Conservation (phyloP, 2,329 filamentous ascomycete species). For the Microascus cirrosus region DNA sequence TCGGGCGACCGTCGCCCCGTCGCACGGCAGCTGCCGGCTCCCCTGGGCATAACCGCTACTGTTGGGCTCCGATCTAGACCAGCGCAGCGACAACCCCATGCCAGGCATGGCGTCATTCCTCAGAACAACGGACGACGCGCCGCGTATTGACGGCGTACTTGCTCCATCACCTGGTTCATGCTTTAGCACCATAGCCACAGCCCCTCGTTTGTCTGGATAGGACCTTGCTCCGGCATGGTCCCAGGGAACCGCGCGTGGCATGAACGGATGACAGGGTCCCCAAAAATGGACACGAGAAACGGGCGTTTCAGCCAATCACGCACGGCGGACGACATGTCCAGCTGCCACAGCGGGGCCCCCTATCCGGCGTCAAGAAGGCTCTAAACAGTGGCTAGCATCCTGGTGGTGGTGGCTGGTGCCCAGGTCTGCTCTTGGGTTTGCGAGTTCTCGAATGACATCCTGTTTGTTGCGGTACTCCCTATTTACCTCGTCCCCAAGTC, state of each 20-base stretch:
- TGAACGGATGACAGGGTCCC: neutral
- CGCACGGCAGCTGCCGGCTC: neutral
- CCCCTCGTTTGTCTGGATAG: neutral
- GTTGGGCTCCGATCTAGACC: neutral
- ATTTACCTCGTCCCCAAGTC: no score
- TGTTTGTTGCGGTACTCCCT: no score
- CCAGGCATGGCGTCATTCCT: neutral
- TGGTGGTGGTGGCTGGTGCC: neutral
- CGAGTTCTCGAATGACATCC: no score
- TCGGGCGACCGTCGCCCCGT: neutral
- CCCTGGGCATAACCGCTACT: neutral
- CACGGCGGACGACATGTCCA: neutral
- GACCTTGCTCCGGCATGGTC: neutral
- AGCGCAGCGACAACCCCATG: neutral
- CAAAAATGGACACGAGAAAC: neutral
- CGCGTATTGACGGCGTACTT: no score
- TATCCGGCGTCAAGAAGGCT: neutral
- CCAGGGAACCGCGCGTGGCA: neutral
- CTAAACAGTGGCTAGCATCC: neutral
- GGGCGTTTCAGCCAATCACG: neutral
- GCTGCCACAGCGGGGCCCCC: neutral
- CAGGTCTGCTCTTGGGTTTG: neutral
- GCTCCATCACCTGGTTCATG: no score
- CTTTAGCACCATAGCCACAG: no score
- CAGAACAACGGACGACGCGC: neutral